Percentiles rank a stretch among this genome's conserved stretches.
These are phyloP conservation scores for Russula sp. DNA, from an alignment of 768 basidiomycete genomes.

Conservation along the genomic window DNA sequence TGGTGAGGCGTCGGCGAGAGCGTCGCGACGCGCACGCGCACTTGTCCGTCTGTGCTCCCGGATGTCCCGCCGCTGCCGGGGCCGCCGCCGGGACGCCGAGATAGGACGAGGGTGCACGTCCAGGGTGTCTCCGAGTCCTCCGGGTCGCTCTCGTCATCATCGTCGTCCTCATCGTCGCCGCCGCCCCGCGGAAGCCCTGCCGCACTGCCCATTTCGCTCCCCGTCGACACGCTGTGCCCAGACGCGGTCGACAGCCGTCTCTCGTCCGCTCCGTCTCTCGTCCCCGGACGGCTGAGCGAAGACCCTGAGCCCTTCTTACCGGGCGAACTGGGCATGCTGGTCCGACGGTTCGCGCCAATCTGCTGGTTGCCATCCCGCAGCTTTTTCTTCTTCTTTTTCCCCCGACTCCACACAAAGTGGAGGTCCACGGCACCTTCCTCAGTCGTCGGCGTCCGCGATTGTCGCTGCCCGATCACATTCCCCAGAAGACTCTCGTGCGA, in stretches of 20 bases:
- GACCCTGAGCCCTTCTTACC: not conserved
- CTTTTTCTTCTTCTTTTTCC: constrained; percentile 28
- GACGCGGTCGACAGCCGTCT: constrained; percentile 15
- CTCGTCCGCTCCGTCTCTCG: not conserved
- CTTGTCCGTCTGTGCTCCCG: not conserved
- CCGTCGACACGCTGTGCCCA: constrained; percentile 17
- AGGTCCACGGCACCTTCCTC: constrained; percentile 45
- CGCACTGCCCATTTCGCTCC: constrained; percentile 7
- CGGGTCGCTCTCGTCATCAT: too few relatives aligned
- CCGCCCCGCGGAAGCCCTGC: constrained; percentile 32
- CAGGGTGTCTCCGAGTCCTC: too few relatives aligned
- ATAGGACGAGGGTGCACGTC: constrained; percentile 76
- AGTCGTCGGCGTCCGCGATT: not conserved
- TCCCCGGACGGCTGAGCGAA: constrained; percentile 2
- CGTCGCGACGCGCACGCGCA: constrained; percentile 66
- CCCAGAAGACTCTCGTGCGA: constrained; percentile 38
- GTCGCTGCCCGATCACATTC: constrained; percentile 35
- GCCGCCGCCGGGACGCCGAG: constrained; percentile 28
- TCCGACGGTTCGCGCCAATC: not conserved
- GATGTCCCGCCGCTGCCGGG: too few relatives aligned
- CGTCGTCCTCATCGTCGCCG: too few relatives aligned
- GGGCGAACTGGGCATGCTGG: not conserved
- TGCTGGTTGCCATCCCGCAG: not conserved
- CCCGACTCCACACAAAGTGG: constrained; percentile 72
- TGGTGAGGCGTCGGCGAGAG: constrained; percentile 92